Base-by-base conservation (phyloP, 192 early-diverging fungal genomes). In the Mortierella claussenii region DNA sequence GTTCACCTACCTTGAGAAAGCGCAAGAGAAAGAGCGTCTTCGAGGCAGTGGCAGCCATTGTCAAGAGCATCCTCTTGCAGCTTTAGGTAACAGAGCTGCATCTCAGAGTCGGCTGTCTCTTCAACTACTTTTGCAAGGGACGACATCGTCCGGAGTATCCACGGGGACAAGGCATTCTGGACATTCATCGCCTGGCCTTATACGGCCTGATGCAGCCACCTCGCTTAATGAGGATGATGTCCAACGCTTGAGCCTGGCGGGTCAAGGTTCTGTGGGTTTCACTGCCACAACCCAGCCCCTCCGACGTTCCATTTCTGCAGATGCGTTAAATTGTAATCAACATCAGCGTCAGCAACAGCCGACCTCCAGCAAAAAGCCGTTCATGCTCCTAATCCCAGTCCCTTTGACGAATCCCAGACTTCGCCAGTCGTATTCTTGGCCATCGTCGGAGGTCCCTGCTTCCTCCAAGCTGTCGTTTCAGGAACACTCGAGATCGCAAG, bases 381-480 rank as follows among this genome's bases (percentile, higher is more conserved):
- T 76, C 30, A 76, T 43, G 33, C 52, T 76, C 11, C 30, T 76
- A 6, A 55, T 76, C 17, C 73, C 73, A 13, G 45, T 76, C 0
- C 53, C 58, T 4, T 27, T 76, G 20, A 49, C 55, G 30, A 56
- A 44, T 8, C 36, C 64, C 12, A 55, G 45, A 1, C 51, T 76
- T 15, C 48, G 65, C 5, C 73, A 76, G 23, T 62, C 73, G 15
- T 76, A 52, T 49, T 34, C 37, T 0, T 76, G 73, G 73, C 73
- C 73, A 2, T 76, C 73, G 4, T 21, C 45, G 1, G 59, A 59
- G 26, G 48, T 56, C 0, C 51, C 62, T 1, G 56, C 61, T 24
- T 52, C 59, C 8, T 27, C 30, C 20, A 28, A n/a, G 15, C 54
- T 52, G 26, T 31, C 50, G 17, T 50, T 23, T 33, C 24, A 37